Base-by-base conservation (phyloP, 2,329 filamentous ascomycete species). In the Colletotrichum trifolii region DNA sequence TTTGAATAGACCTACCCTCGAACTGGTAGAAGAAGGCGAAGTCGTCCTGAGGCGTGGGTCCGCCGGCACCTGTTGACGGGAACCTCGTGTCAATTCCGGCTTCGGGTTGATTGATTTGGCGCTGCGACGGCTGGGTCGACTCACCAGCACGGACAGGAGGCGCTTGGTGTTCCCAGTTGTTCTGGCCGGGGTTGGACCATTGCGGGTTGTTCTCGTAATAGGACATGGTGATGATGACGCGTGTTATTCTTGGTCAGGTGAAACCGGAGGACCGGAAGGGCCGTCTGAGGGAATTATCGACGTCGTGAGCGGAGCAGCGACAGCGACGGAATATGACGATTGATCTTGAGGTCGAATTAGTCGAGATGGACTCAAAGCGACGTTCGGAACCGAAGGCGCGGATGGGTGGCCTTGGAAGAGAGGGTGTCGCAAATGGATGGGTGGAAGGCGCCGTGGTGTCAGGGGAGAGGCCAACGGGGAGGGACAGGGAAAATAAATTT, bases 21-120 rank as follows among this genome's bases (percentile, higher is more conserved):
- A 97, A 91, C 80, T 97, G 94, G 76, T 91, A 90, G 71, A 88
- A 89, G 77, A 97, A 97, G 65, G 94, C 93, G 74, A 87, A 85
- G 67, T 96, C 93, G 70, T 95, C 92, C 72, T 89, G 87, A 59
- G 89, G 87, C 69, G 88, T 88, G 54, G 91, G 89, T 63, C 91
- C 94, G 78, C 86, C 93, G 68, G 91, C 88, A 79, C 91, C 91
- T 93, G 77, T 68, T 69, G 72, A 69, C 39, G 52, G 63, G 50
- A 65, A 65, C 48, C 55, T 65, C 54, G 63, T 52, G 63, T 65
- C 57, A 66, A 56, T 54, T 59, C 59, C 61, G 60, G 54, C 40
- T 54, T 63, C 53, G 13, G 54, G 49, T 40, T 67, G 54, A 59
- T 49, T 49, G 49, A 52, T 54, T 49, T 67, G 59, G 58, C 48